Conservation (phyloP, 2,329 filamentous ascomycete genomes). For the Penicillium brevicompactum region DNA sequence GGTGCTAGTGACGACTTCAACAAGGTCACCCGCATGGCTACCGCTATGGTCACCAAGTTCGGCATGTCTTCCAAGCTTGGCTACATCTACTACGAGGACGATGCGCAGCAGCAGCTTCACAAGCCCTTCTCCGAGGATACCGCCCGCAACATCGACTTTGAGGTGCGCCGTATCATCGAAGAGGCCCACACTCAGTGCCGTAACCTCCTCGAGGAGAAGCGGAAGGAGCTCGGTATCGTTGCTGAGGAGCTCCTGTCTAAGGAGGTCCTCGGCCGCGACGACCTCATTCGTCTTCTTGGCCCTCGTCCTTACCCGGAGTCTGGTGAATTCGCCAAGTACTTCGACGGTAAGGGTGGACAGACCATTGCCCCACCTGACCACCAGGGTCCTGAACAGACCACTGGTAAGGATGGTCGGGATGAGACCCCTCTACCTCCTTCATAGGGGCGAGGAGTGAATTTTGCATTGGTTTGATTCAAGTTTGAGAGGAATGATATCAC, state of each 20-base stretch:
- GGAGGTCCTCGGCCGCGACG: slow-evolving; percentile 88
- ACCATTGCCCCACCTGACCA: slow-evolving; percentile 56
- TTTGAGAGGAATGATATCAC: slow-evolving; percentile 28
- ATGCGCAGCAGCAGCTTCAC: slow-evolving; percentile 72
- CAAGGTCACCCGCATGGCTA: slow-evolving; percentile 95
- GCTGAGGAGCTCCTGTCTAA: slow-evolving; percentile 91
- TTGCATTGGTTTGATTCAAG: slow-evolving; percentile 25
- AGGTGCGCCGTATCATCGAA: slow-evolving; percentile 89
- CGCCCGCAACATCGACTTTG: slow-evolving; percentile 84
- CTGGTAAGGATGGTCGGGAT: slow-evolving; percentile 39
- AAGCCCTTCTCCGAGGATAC: slow-evolving; percentile 97
- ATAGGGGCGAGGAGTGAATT: slow-evolving; percentile 2
- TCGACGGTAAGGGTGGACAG: slow-evolving; percentile 57
- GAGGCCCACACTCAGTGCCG: slow-evolving; percentile 91
- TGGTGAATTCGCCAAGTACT: slow-evolving; percentile 94
- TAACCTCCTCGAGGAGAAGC: slow-evolving; percentile 80
- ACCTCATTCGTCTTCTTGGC: slow-evolving; percentile 86
- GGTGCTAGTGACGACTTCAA: slow-evolving; percentile 97
- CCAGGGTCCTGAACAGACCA: slow-evolving; percentile 47
- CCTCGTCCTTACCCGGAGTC: slow-evolving; percentile 80
- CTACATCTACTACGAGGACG: slow-evolving; percentile 85
- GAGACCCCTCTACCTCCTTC: slow-evolving; percentile 31
- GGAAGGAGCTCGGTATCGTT: slow-evolving; percentile 82
- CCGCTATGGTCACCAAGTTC: slow-evolving; percentile 98
- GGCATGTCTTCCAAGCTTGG: slow-evolving; percentile 96